Conservation (phyloP, 2,329 filamentous ascomycete genomes). For the Aquanectria penicillioides region DNA sequence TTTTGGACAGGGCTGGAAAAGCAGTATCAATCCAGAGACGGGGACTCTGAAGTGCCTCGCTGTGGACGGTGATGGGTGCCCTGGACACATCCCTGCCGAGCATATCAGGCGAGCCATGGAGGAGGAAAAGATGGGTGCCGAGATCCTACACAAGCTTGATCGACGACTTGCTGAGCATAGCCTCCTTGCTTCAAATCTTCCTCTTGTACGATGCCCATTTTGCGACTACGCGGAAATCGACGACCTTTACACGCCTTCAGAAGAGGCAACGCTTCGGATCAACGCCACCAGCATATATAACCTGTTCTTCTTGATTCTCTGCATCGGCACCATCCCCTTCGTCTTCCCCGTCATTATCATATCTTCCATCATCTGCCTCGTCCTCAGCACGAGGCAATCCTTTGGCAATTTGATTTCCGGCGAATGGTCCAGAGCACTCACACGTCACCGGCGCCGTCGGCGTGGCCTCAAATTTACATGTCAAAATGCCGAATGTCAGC, state of each 20-base stretch:
- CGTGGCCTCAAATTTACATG: constrained; percentile 84
- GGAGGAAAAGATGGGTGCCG: constrained; percentile 73
- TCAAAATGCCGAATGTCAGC: constrained; percentile 72
- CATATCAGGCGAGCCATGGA: constrained; percentile 79
- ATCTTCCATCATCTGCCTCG: constrained; percentile 55
- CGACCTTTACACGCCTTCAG: constrained; percentile 72
- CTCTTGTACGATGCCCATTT: constrained; percentile 86
- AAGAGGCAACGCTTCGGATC: constrained; percentile 65
- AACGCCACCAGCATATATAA: constrained; percentile 61
- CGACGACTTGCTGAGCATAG: constrained; percentile 81
- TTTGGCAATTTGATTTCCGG: constrained; percentile 53
- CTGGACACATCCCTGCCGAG: constrained; percentile 75
- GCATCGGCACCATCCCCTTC: constrained; percentile 65
- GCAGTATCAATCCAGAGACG: constrained; percentile 76
- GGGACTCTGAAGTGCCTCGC: constrained; percentile 88
- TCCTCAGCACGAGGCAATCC: constrained; percentile 55
- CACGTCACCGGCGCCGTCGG: constrained; percentile 74
- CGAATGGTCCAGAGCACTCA: constrained; percentile 69
- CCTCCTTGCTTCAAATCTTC: constrained; percentile 76
- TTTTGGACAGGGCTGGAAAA: constrained; percentile 91
- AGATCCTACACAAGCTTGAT: constrained; percentile 80
- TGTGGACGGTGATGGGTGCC: constrained; percentile 74
- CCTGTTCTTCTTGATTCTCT: constrained; percentile 61
- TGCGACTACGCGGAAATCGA: constrained; percentile 93
- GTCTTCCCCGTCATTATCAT: constrained; percentile 63